Evolutionary conservation across 1,284 basidiomycete genomes (phyloP).

Genomic region (Cryptococcus sp.): DNA sequence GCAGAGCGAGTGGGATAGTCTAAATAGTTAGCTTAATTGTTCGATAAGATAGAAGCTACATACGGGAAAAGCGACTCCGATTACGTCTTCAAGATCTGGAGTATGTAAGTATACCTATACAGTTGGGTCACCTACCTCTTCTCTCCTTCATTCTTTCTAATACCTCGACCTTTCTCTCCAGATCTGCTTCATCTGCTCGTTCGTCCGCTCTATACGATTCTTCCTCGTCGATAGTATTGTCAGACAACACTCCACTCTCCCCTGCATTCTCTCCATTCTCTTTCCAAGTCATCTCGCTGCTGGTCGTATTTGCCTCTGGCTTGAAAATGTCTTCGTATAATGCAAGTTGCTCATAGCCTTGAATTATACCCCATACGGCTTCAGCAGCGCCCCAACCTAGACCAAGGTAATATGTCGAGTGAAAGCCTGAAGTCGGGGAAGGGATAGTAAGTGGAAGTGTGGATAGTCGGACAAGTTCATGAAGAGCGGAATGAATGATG

Average conservation of each 20-base stretch:
- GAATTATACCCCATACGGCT: constrained; percentile 42
- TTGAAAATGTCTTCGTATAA: constrained; percentile 43
- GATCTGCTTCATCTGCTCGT: constrained; percentile 34
- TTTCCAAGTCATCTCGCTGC: constrained; percentile 1
- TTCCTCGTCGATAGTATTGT: constrained; percentile 4
- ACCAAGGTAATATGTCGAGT: constrained; percentile 44
- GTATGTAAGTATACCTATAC: not conserved
- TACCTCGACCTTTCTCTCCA: constrained; percentile 40
- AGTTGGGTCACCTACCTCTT: constrained; percentile 23
- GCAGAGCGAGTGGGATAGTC: constrained; percentile 45
- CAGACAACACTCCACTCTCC: constrained; percentile 9
- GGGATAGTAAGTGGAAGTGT: constrained; percentile 37
- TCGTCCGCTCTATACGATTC: constrained; percentile 33
- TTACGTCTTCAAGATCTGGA: constrained; percentile 40
- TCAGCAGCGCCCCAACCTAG: constrained; percentile 47
- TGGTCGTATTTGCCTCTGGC: constrained; percentile 6
- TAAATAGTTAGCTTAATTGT: constrained; percentile 8
- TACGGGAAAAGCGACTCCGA: constrained; percentile 44
- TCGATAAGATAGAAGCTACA: constrained; percentile 4
- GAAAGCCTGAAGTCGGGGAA: constrained; percentile 41
- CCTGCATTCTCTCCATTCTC: constrained; percentile 5
- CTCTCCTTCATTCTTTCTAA: constrained; percentile 42
- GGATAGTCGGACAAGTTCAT: constrained; percentile 40
- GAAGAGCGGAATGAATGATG: constrained; percentile 31
- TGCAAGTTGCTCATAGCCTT: constrained; percentile 44